These are phyloP conservation scores for Gyromitra esculenta DNA, from an alignment of 2,329 filamentous ascomycete genomes.

Conservation along the genomic window DNA sequence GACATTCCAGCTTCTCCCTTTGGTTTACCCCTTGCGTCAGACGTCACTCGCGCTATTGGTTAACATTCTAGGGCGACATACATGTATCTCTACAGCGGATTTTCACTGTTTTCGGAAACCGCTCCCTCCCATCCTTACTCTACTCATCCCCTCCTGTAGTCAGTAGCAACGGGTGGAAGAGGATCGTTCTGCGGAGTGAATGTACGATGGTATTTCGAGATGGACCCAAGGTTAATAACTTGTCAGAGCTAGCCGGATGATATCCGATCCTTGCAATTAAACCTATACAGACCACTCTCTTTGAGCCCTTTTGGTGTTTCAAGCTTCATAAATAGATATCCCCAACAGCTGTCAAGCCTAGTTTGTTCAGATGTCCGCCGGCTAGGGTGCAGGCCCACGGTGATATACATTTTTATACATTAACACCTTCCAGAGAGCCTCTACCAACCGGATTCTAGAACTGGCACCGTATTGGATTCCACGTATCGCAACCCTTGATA, in stretches of 20 bases:
- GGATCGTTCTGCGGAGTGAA: constrained; percentile 9
- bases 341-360: constrained; percentile 9
- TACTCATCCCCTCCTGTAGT: neutral
- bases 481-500: neutral
- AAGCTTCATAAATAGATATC: neutral
- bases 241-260: constrained; percentile 1
- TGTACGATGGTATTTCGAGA: neutral
- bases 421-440: neutral
- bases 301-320: neutral
- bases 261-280: neutral
- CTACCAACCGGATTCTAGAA: neutral
- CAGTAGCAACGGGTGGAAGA: neutral
- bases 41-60: neutral
- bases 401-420: constrained; percentile 2
- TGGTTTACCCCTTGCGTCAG: constrained; percentile 1
- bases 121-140: neutral
- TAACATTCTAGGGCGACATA: neutral
- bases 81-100: neutral
- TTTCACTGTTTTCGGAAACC: constrained; percentile 13
- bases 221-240: neutral
- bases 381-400: neutral
- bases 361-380: neutral
- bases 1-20: constrained; percentile 13
- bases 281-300: neutral
- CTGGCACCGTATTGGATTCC: neutral